Evolutionary conservation across 805 yeast genomes (phyloP).

Genomic region (Kluyveromyces lactis): DNA sequence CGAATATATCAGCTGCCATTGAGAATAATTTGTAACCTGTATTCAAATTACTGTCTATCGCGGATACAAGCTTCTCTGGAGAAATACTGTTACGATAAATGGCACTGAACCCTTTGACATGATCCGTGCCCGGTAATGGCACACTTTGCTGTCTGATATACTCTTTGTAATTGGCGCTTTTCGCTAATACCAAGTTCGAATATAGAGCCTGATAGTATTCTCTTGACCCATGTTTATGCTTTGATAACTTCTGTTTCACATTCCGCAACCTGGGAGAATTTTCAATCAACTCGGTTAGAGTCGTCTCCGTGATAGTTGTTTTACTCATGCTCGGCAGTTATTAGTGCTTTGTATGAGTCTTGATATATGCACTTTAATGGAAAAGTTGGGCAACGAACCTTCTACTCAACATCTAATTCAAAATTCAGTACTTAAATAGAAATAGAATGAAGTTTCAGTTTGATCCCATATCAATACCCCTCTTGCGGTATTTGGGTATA

Average conservation of each 20-base stretch:
- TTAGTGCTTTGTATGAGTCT: no score
- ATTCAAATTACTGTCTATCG: constrained; percentile 36
- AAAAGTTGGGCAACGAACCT: no score
- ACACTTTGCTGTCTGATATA: constrained; percentile 29
- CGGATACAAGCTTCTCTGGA: constrained; percentile 28
- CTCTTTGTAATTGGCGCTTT: constrained; percentile 17
- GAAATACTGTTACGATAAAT: constrained; percentile 39
- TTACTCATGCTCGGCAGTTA: not conserved
- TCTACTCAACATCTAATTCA: no score
- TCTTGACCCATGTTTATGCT: constrained; percentile 18
- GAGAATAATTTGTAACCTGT: constrained; percentile 41
- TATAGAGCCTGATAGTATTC: constrained; percentile 20
- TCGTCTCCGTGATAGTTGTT: not conserved
- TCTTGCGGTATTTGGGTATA: no score
- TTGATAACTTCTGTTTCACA: constrained; percentile 13
- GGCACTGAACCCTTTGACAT: constrained; percentile 40
- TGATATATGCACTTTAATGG: no score
- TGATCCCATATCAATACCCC: no score
- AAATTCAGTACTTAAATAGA: no score
- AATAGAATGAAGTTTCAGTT: no score
- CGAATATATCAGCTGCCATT: constrained; percentile 31
- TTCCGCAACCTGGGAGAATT: constrained; percentile 14
- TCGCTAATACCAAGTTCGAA: constrained; percentile 18
- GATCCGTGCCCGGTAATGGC: constrained; percentile 28
- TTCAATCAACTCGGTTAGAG: constrained; percentile 22